phyloP scores from a whole-genome alignment of 306 rosid species.

The Sicyos edulis region DNA sequence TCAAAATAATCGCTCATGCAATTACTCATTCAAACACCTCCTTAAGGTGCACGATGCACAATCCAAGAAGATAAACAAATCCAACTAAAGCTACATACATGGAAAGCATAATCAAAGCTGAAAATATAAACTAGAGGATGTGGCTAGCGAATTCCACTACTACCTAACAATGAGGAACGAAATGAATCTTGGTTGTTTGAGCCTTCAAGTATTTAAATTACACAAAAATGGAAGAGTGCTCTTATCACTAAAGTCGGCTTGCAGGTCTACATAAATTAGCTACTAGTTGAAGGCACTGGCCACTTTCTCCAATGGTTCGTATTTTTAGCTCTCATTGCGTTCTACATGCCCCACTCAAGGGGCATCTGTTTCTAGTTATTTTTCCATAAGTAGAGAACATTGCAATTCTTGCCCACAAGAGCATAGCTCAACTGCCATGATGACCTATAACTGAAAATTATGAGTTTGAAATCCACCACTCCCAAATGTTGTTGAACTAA shows the following conservation, averaged over 20 bases:
- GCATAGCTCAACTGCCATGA: no score
- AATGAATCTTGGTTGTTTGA: background rate
- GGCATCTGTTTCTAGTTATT: background rate
- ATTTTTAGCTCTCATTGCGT: background rate
- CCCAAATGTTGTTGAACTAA: no score
- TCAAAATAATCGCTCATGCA: no score
- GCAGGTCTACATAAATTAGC: background rate
- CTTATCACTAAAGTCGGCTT: background rate
- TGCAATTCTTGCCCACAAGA: no score
- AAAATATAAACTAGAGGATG: background rate
- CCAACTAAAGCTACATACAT: background rate
- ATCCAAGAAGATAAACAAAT: background rate
- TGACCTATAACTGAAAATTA: no score
- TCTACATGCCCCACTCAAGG: background rate
- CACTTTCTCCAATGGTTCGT: background rate
- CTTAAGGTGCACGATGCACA: background rate
- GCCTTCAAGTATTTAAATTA: background rate
- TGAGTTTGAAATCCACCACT: no score
- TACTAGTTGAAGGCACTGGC: conserved; percentile 1
- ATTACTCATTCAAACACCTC: no score
- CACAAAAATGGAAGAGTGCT: background rate
- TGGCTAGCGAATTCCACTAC: background rate
- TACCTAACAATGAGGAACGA: background rate
- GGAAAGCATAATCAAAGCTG: background rate
- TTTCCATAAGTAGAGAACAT: background rate